Conservation (phyloP, 495 filamentous ascomycete species). For the Podospora appendiculata region DNA sequence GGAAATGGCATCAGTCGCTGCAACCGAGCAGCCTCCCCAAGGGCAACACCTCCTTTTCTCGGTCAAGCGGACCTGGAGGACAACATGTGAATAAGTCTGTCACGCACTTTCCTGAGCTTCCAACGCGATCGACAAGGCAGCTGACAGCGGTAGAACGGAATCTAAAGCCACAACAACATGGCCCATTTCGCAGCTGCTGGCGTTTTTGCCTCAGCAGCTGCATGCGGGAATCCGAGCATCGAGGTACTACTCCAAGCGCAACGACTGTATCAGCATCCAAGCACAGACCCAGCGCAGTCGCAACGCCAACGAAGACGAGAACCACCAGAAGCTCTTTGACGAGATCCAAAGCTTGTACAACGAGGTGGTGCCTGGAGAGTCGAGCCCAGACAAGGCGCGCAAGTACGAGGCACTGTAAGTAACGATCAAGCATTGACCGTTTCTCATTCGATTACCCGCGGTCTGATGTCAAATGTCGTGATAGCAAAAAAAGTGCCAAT, state of each 20-base stretch:
- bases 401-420: slow-evolving; percentile 36
- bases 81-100: slow-evolving; percentile 96
- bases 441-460: not conserved
- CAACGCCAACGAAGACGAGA: slow-evolving; percentile 37
- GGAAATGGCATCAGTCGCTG: slow-evolving; percentile 68
- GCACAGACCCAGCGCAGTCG: slow-evolving; percentile 39
- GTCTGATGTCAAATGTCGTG: not conserved
- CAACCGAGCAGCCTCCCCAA: slow-evolving; percentile 55
- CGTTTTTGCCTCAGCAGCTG: slow-evolving; percentile 60
- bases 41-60: slow-evolving; percentile 64
- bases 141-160: slow-evolving; percentile 60
- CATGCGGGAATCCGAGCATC: slow-evolving; percentile 55
- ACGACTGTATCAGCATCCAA: slow-evolving; percentile 42
- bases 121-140: too few relatives aligned
- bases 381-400: slow-evolving; percentile 27
- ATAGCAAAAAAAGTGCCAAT: slow-evolving; percentile 64
- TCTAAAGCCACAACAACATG: slow-evolving; percentile 76
- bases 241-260: slow-evolving; percentile 60
- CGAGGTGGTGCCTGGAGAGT: slow-evolving; percentile 29
- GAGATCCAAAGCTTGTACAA: slow-evolving; percentile 57
- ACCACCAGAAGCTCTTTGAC: slow-evolving; percentile 32
- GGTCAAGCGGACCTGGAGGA: slow-evolving; percentile 88
- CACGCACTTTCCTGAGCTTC: not conserved
- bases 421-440: not conserved
- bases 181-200: slow-evolving; percentile 49